A percentile compares a stretch with the other conserved stretches of the same genome.
Conservation (phyloP, 116 monocot genomes). For the Iris pallida region DNA sequence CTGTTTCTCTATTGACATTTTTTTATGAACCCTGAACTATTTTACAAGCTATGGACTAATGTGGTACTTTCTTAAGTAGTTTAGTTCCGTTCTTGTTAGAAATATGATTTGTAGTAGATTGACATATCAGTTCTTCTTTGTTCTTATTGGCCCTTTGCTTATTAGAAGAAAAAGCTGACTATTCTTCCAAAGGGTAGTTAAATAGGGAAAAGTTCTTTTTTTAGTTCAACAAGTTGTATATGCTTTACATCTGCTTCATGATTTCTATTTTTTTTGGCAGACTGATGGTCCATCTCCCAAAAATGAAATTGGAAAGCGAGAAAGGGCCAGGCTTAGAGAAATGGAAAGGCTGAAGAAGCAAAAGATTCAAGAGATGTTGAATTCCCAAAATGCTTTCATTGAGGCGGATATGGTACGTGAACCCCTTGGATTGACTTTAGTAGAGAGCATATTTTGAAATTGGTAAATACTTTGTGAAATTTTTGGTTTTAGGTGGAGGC, state of each 20-base stretch:
- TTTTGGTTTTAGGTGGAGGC: no score
- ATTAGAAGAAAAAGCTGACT: not conserved
- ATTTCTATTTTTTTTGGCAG: slow-evolving; percentile 17
- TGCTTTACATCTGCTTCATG: no score
- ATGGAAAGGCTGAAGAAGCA: slow-evolving; percentile 86
- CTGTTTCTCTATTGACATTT: no score
- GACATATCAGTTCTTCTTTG: no score
- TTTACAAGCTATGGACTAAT: no score
- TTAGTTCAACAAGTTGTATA: not conserved
- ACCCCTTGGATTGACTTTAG: not conserved
- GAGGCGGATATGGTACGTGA: slow-evolving; percentile 80
- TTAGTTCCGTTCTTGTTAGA: no score
- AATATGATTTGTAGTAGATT: no score
- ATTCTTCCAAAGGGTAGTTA: not conserved
- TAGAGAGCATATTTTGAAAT: no score
- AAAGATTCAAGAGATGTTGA: slow-evolving; percentile 75
- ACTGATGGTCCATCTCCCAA: slow-evolving; percentile 18
- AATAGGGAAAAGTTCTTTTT: not conserved
- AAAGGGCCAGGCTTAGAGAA: slow-evolving; percentile 71
- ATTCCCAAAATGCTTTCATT: slow-evolving; percentile 74
- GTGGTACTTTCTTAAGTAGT: no score
- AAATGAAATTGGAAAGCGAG: slow-evolving; percentile 49
- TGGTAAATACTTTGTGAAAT: no score
- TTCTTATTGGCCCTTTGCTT: not conserved
- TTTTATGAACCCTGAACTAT: no score